Percentiles rank a stretch among this genome's conserved stretches.
phyloP scores from a whole-genome alignment of 768 basidiomycete species.

The Collybia sordida region DNA sequence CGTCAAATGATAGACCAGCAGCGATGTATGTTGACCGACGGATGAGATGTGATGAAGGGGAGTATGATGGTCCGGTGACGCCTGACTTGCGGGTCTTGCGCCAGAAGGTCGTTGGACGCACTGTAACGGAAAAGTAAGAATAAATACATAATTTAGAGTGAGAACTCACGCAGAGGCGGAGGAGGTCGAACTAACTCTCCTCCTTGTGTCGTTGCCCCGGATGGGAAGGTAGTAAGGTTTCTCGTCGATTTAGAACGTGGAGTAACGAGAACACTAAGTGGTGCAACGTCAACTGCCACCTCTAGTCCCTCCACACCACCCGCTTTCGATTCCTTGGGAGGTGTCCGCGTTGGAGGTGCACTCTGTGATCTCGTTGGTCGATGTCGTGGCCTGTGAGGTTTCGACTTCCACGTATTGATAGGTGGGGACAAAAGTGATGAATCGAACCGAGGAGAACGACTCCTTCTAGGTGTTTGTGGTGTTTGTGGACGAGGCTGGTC shows the following conservation, averaged over 20 bases:
- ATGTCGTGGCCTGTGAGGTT: constrained; percentile 25
- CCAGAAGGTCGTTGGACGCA: constrained; percentile 85
- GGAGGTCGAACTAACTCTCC: constrained; percentile 58
- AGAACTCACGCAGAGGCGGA: constrained; percentile 61
- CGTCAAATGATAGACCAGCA: constrained; percentile 68
- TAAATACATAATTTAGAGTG: not conserved
- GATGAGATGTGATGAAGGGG: constrained; percentile 70
- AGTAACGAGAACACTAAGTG: constrained; percentile 9
- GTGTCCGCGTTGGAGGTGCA: constrained; percentile 40
- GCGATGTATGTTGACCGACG: constrained; percentile 80
- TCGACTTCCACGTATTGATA: constrained; percentile 45
- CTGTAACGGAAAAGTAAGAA: constrained; percentile 30
- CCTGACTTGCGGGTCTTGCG: constrained; percentile 70
- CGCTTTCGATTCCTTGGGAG: constrained; percentile 3
- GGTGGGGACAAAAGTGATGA: constrained; percentile 45
- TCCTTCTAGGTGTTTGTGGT: constrained; percentile 6
- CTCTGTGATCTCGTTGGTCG: constrained; percentile 47
- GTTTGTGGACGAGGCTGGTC: not conserved
- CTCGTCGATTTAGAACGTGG: constrained; percentile 20
- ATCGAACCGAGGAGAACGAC: constrained; percentile 25
- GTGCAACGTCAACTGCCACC: constrained; percentile 9
- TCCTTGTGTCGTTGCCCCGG: constrained; percentile 28
- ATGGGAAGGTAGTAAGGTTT: constrained; percentile 27
- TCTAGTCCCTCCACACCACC: constrained; percentile 6
- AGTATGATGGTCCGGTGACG: constrained; percentile 68